A percentile compares a stretch with the other conserved stretches of the same genome.
Evolutionary conservation across 257 asterid genomes (phyloP).

Genomic region (Penstemon barbatus): DNA sequence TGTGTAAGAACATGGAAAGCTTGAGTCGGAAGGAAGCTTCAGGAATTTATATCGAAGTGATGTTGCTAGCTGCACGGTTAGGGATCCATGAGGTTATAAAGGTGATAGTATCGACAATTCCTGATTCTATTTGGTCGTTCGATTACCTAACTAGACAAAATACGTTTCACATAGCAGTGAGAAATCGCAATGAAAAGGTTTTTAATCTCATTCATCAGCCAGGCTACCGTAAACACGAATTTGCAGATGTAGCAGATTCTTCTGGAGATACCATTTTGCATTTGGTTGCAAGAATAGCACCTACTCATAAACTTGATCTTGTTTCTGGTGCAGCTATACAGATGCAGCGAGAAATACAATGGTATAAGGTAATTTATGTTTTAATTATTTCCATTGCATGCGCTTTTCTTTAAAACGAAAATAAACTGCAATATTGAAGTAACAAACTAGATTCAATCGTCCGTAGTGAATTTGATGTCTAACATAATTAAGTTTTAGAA

Average conservation of each 20-base stretch:
- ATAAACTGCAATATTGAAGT: too few relatives aligned
- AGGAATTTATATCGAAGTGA: too few relatives aligned
- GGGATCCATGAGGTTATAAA: constrained; percentile 1
- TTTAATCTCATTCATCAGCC: constrained; percentile 14
- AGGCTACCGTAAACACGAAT: not conserved
- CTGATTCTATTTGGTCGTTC: not conserved
- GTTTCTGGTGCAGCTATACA: not conserved
- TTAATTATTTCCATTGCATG: not conserved
- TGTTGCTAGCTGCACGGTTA: too few relatives aligned
- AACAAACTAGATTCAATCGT: too few relatives aligned
- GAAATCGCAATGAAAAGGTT: constrained; percentile 22
- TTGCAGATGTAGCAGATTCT: too few relatives aligned
- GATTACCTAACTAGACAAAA: not conserved
- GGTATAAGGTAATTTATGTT: constrained; percentile 20
- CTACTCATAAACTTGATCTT: not conserved
- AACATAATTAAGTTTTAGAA: not conserved
- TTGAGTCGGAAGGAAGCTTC: too few relatives aligned
- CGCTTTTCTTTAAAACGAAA: too few relatives aligned
- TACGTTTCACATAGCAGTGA: constrained; percentile 16
- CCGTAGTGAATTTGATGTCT: too few relatives aligned
- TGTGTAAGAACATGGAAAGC: too few relatives aligned
- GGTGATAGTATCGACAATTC: constrained; percentile 15
- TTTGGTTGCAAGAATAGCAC: constrained; percentile 1
- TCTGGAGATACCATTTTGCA: not conserved
- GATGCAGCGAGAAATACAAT: constrained; percentile 20